Evolutionary conservation across 2,329 filamentous ascomycete genomes (phyloP).

Genomic region (Claviceps sorghi): DNA sequence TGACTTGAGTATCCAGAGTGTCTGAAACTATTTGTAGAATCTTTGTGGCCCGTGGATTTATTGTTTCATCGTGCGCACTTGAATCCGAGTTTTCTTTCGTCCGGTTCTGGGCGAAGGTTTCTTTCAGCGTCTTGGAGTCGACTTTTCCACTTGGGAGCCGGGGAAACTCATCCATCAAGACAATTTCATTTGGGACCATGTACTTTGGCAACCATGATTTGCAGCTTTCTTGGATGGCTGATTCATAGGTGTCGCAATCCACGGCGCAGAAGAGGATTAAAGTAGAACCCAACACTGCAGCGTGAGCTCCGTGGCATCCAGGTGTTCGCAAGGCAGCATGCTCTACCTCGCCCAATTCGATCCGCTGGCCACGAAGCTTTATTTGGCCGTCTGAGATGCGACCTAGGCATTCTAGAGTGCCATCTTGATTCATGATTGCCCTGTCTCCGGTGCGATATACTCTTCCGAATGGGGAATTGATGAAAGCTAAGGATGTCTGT

Average conservation of each 20-base stretch:
- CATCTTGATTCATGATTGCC: slow-evolving; percentile 50
- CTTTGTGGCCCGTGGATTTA: slow-evolving; percentile 12
- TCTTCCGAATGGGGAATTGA: slow-evolving; percentile 50
- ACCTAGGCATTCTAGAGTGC: slow-evolving; percentile 69
- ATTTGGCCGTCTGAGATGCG: slow-evolving; percentile 70
- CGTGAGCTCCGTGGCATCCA: slow-evolving; percentile 51
- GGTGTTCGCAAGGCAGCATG: slow-evolving; percentile 47
- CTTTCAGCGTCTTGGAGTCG: slow-evolving; percentile 50
- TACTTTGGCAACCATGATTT: slow-evolving; percentile 62
- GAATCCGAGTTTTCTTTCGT: background rate
- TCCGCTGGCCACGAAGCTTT: slow-evolving; percentile 70
- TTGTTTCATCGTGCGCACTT: slow-evolving; percentile 2
- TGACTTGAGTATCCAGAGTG: slow-evolving; percentile 24
- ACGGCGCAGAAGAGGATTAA: slow-evolving; percentile 63
- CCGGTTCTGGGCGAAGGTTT: slow-evolving; percentile 25
- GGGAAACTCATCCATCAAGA: slow-evolving; percentile 51
- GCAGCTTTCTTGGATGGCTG: slow-evolving; percentile 44
- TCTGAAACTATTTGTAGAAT: slow-evolving; percentile 27
- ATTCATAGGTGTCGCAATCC: slow-evolving; percentile 21
- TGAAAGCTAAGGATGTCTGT: slow-evolving; percentile 57
- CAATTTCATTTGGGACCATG: slow-evolving; percentile 68
- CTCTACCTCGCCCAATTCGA: slow-evolving; percentile 69
- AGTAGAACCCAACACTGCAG: slow-evolving; percentile 49
- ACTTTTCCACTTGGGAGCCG: slow-evolving; percentile 73
- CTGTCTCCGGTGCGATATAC: slow-evolving; percentile 81